Evolutionary conservation across 768 basidiomycete species (phyloP).

Genomic region (Tricholoma hemisulphureum): DNA sequence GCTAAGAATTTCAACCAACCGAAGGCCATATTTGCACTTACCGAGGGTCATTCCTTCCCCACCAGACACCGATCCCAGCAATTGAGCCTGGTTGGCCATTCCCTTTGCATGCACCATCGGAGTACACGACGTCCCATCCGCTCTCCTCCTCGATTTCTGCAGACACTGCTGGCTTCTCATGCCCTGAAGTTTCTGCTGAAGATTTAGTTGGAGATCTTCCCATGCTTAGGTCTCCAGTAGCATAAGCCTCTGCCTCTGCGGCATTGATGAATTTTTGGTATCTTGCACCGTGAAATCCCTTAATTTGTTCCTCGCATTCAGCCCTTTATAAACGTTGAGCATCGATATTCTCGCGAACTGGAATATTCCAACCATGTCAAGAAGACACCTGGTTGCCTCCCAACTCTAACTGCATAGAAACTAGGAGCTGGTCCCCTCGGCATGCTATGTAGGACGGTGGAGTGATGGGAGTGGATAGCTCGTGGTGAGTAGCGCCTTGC

Average conservation of each 20-base stretch:
- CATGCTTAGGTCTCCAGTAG: conserved; percentile 20
- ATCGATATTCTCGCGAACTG: conserved; percentile 3
- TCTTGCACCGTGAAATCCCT: conserved; percentile 57
- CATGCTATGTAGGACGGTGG: conserved; percentile 10
- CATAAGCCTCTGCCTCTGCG: conserved; percentile 60
- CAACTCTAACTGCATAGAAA: conserved; percentile 75
- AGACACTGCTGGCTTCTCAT: conserved; percentile 33
- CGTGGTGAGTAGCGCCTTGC: background rate
- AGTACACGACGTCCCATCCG: conserved; percentile 62
- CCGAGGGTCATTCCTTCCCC: conserved; percentile 70
- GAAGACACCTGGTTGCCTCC: conserved; percentile 65
- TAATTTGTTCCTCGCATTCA: conserved; percentile 68
- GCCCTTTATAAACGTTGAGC: conserved; percentile 45
- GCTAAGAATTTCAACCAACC: background rate
- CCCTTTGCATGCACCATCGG: conserved; percentile 83
- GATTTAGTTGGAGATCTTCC: background rate
- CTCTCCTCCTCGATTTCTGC: conserved; percentile 30
- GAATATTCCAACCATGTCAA: conserved; percentile 53
- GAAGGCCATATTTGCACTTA: conserved; percentile 20
- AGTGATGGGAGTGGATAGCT: background rate
- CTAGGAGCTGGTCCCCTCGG: conserved; percentile 36
- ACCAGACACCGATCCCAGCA: conserved; percentile 91
- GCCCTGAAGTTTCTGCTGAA: background rate
- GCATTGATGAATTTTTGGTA: conserved; percentile 66
- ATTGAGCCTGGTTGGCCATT: conserved; percentile 68